A percentile compares a stretch with the other conserved stretches of the same genome.
phyloP scores from a whole-genome alignment of 257 asterid species.

The Lycium ferocissimum region DNA sequence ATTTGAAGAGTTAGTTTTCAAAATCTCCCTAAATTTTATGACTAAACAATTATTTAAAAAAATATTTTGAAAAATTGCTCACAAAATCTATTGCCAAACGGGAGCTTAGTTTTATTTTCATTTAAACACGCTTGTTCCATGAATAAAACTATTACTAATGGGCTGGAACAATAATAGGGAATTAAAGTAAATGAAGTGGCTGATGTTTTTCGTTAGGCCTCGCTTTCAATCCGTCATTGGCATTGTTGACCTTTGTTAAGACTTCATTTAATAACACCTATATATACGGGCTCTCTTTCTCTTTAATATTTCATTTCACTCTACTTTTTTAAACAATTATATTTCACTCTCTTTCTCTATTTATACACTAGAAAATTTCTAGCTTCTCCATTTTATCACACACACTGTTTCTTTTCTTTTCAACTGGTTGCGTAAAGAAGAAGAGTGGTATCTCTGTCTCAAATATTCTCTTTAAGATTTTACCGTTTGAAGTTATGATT shows the following conservation, averaged over 20 bases:
- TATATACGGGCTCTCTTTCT: constrained; percentile 31
- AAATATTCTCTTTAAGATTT: neutral
- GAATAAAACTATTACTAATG: neutral
- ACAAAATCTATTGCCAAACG: too few species aligned
- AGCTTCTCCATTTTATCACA: constrained; percentile 14
- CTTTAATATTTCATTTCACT: constrained; percentile 24
- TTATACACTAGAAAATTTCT: too few species aligned
- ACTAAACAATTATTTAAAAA: too few species aligned
- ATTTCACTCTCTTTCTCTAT: too few species aligned
- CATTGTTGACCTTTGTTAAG: too few species aligned
- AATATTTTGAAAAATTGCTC: too few species aligned
- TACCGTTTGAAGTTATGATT: too few species aligned
- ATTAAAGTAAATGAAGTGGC: constrained; percentile 36
- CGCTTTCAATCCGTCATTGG: constrained; percentile 34
- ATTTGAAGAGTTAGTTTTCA: neutral
- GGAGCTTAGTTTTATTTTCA: neutral
- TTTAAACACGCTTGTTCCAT: neutral
- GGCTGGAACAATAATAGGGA: constrained; percentile 21
- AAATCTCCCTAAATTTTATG: neutral
- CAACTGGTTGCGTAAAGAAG: constrained; percentile 75
- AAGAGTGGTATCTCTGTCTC: constrained; percentile 65
- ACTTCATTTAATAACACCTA: too few species aligned
- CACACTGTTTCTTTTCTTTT: constrained; percentile 7
- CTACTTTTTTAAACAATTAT: neutral
- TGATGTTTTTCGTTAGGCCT: constrained; percentile 63